Evolutionary conservation across 768 basidiomycete species (phyloP), one percentile per base, ranked within the genome.

Genomic region (Boletus rubropictus): DNA sequence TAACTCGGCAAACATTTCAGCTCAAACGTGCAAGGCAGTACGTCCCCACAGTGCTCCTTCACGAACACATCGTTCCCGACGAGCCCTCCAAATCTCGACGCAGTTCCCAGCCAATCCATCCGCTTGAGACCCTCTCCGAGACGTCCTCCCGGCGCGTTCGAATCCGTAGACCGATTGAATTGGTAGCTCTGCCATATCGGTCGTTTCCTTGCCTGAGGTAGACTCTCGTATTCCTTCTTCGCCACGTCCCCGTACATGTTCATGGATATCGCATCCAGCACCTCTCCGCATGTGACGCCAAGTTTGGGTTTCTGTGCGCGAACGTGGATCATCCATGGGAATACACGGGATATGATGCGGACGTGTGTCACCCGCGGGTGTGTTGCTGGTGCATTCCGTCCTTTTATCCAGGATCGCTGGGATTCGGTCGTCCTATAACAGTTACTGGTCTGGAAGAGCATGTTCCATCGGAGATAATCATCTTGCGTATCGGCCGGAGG

Each of bases 381-480:
- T 1, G 83, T 84, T 2, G 82, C 84, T 15, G 84, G 83, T 18
- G 76, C 74, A 12, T 74, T 69, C 11, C 86, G 78, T 7, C 86
- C 85, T 27, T 68, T 71, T 4, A 77, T 71, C 86, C 86, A 89
- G 0, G 85, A 86, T 20, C 78, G 69, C 3, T 68, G 51, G 4
- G 75, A 70, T 48, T 87, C 86, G n/a, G 69, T 73, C 4, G 81
- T 84, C 47, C 81, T 77, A 54, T 77, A 77, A 44, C 81, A 80
- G 49, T 78, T 72, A 33, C 72, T 76, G 6, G 83, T 75, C 6
- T 71, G 68, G 60, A 80, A 86, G 34, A 84, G 72, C 81, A 89
- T 84, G 65, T 85, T 84, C 84, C 86, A 88, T 39, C 75, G 78
- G 36, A 89, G 67, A 58, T 78, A 77, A 5, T 75, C 73, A 1